A percentile compares a stretch with the other conserved stretches of the same genome.
These are phyloP conservation scores for Yamadazyma aaseri DNA, from an alignment of 1,139 yeast species.

Conservation along the genomic window DNA sequence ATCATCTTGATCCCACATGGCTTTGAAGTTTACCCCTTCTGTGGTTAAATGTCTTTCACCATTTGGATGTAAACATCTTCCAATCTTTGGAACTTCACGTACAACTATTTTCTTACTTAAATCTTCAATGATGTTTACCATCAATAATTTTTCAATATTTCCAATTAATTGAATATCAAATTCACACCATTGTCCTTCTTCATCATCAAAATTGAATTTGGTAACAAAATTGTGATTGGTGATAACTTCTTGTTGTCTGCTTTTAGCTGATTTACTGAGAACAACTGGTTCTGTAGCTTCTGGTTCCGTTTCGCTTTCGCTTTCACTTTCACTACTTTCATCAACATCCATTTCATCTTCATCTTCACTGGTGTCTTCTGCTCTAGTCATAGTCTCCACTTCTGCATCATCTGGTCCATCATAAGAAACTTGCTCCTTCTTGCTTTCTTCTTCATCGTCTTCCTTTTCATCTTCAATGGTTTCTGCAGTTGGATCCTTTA, in stretches of 20 bases:
- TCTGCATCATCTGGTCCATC: conserved; percentile 96
- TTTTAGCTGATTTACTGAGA: conserved; percentile 64
- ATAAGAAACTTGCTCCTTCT: conserved; percentile 86
- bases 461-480: conserved; percentile 24
- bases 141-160: conserved; percentile 80
- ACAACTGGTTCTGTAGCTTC: conserved; percentile 11
- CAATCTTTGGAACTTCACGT: conserved; percentile 87
- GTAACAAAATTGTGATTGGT: conserved; percentile 71
- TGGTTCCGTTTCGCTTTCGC: conserved; percentile 25
- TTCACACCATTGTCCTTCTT: conserved; percentile 87
- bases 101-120: conserved; percentile 89
- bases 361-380: conserved; percentile 66
- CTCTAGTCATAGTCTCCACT: conserved; percentile 79
- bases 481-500: conserved; percentile 40
- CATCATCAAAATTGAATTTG: conserved; percentile 87
- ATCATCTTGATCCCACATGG: conserved; percentile 98
- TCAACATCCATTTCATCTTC: conserved; percentile 24
- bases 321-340: conserved; percentile 18
- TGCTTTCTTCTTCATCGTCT: conserved; percentile 49
- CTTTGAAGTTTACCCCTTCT: conserved; percentile 96
- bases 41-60: conserved; percentile 76
- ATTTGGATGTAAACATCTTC: conserved; percentile 84
- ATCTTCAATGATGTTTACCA: conserved; percentile 95
- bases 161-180: conserved; percentile 83
- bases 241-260: conserved; percentile 81